These are phyloP conservation scores for Lumnitzera racemosa DNA, from an alignment of 345 rosid genomes.

Conservation along the genomic window DNA sequence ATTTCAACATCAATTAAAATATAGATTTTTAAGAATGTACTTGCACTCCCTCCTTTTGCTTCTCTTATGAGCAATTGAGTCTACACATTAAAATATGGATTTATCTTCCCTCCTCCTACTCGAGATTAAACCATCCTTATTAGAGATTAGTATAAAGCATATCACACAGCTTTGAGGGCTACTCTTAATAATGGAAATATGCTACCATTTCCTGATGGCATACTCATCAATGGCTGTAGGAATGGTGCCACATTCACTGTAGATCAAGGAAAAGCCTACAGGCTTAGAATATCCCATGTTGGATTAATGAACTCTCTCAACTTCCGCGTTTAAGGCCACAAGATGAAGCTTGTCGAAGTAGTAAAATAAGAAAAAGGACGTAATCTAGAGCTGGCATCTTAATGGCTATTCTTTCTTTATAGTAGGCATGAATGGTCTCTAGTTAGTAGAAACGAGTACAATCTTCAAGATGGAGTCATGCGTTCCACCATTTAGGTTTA, in stretches of 20 bases:
- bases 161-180: slow-evolving; percentile 61
- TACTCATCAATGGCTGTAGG: slow-evolving; percentile 88
- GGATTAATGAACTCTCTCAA: slow-evolving; percentile 36
- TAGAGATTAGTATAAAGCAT: slow-evolving; percentile 64
- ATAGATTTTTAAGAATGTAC: too few relatives aligned
- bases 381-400: slow-evolving; percentile 45
- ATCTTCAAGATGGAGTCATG: slow-evolving; percentile 17
- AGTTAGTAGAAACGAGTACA: slow-evolving; percentile 15
- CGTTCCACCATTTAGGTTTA: slow-evolving; percentile 16
- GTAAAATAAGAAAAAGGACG: slow-evolving; percentile 32
- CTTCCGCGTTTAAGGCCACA: slow-evolving; percentile 44
- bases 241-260: slow-evolving; percentile 60
- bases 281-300: slow-evolving; percentile 40
- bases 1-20: too few relatives aligned
- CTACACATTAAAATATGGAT: too few relatives aligned
- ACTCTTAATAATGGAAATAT: slow-evolving; percentile 52
- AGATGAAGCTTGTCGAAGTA: slow-evolving; percentile 36
- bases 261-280: slow-evolving; percentile 63
- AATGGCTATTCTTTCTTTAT: slow-evolving; percentile 44
- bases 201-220: slow-evolving; percentile 71
- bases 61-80: too few relatives aligned
- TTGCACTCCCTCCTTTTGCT: too few relatives aligned
- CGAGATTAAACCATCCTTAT: slow-evolving; percentile 57
- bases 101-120: slow-evolving; percentile 36
- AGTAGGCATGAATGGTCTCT: slow-evolving; percentile 28